These are phyloP conservation scores for Hypoxylon trugodes DNA, from an alignment of 495 filamentous ascomycete species.

Conservation along the genomic window DNA sequence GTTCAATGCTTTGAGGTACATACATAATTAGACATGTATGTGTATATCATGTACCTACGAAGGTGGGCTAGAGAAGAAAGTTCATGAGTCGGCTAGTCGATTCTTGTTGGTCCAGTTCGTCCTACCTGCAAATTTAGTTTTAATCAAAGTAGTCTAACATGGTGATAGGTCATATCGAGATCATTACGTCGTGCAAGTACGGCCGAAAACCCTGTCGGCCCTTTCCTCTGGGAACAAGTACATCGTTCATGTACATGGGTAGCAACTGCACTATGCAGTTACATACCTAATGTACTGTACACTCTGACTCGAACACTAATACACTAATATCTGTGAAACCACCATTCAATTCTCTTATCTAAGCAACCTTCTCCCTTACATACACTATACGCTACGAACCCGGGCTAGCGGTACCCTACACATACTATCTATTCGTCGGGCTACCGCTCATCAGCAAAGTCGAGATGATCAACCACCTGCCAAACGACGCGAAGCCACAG, in stretches of 20 bases:
- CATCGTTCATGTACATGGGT: no score
- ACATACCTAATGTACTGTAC: no score
- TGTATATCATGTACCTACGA: no score
- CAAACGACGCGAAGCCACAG: neutral
- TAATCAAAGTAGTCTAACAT: constrained; percentile 13
- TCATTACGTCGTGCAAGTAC: constrained; percentile 34
- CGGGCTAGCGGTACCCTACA: constrained; percentile 33
- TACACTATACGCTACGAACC: constrained; percentile 15
- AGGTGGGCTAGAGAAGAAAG: neutral
- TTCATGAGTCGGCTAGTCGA: neutral
- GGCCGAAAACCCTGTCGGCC: constrained; percentile 42
- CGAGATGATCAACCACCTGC: neutral
- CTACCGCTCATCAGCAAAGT: neutral
- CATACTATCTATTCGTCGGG: no score
- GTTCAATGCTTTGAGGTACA: no score
- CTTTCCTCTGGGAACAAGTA: constrained; percentile 36
- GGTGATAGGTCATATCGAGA: constrained; percentile 31
- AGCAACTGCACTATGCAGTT: no score
- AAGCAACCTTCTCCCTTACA: neutral
- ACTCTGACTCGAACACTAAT: constrained; percentile 32
- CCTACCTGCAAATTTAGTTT: constrained; percentile 8
- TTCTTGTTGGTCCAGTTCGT: neutral
- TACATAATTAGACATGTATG: no score
- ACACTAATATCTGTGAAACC: constrained; percentile 9
- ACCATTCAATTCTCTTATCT: neutral